Evolutionary conservation across 352 stramenopile genomes (phyloP), one percentile per base, ranked within the genome.

Genomic region (Aphanomyces astaci): DNA sequence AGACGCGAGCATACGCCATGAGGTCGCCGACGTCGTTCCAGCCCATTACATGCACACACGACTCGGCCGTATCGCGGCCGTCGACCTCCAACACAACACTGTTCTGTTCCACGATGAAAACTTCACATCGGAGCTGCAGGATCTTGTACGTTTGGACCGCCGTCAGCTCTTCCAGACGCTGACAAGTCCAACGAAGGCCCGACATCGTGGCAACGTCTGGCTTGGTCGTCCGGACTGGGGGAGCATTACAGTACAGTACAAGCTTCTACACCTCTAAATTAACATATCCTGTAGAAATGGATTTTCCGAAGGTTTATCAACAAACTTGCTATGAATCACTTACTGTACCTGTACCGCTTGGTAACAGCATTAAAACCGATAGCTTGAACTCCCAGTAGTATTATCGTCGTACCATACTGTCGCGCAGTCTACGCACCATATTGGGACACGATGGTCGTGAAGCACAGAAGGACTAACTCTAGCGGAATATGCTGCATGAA

Each of bases 21-120:
- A 68, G 11, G 15, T 25, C 45, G 25, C 30, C 48, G 2, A 13
- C 33, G 28, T 52, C 39, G 33, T 68, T 25, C 51, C 28, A 46
- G 11, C 62, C 62, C 30, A 68, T 62, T n/a, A 68, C 36, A 28
- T 68, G 62, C 5, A 40, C 13, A 33, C 62, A 68, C 19, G 33
- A 45, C 5, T 39, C 33, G n/a, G 45, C 3, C 22, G 59, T 19
- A 27, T 68, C 62, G 32, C 49, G 62, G 13, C 62, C 62, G 40
- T 68, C 62, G 17, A 32, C n/a, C 13, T 68, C 62, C 43, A 68
- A 28, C 11, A 68, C 62, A 24, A 68, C 62, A 45, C 62, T 59
- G 62, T 68, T 59, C 62, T 68, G 62, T 33, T 59, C 62, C 19
- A 68, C 48, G 39, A 68, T 68, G 62, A 68, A 68, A 2, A 68